Evolutionary conservation across 1,284 basidiomycete genomes (phyloP), one percentile per base, ranked within the genome.

Genomic region (Papiliotrema laurentii): DNA sequence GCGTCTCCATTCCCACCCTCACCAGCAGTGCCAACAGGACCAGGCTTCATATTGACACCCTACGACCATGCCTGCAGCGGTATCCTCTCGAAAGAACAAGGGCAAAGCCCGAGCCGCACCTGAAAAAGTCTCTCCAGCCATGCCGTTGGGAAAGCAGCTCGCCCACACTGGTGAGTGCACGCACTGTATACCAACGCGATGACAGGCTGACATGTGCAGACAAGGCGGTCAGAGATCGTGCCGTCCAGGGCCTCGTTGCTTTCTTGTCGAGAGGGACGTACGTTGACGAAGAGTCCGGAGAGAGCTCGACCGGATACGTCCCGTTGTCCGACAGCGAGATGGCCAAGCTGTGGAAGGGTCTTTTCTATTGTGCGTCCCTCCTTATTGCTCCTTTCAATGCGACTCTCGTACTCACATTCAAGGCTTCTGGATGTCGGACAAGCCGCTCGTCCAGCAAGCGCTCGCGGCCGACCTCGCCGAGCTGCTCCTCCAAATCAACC

Each of bases 381-480:
- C 22, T 19, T 13, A 35, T 36, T 13, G 27, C 13, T 21, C 14
- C 5, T 27, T n/a, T 33, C 11, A 5, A 38, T 18, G 13, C 25
- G 2, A 22, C 36, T 39, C 5, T 53, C 34, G 25, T 46, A 44
- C 53, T 45, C n/a, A 33, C 36, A 4, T 18, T 6, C 28, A 54
- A 93, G 90, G 91, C 66, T 97, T 94, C 74, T 98, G 93, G 93
- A 97, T 97, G 92, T 97, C 91, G 3, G 94, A 98, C 76, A 98
- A 98, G 71, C 93, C 94, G 5, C 79, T 94, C 3, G 86, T 98
- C 4, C 94, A 98, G 69, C 96, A 98, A 72, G 84, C 84, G 3
- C 80, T 98, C 6, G 91, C 94, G 0, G 77, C 79, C 9, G 89
- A 94, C 62, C 76, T 98, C 22, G 84, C 94, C 10, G 83, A 89